Base-by-base conservation (phyloP, 2,329 filamentous ascomycete species). In the Aspergillus ochraceus region DNA sequence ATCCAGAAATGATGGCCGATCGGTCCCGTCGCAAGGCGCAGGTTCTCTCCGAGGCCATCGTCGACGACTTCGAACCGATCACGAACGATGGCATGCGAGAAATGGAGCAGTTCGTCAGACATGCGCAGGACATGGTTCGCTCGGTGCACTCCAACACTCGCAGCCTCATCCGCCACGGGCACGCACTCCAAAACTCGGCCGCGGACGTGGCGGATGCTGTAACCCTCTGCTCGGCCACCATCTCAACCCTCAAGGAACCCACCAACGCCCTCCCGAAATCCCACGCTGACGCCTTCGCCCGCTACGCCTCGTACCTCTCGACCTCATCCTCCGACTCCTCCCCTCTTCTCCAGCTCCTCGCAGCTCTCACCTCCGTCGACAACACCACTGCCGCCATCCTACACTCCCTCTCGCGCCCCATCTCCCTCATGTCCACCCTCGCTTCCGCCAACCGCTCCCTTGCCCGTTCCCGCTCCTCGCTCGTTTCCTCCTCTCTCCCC, bases 61-160 rank as follows among this genome's bases (percentile, higher is more conserved):
- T 87, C 55, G 95, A 99, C 61, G 95, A 99, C 72, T 91, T 91
- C 68, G 88, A 91, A 64, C 93, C 95, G 0, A 83, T 97, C 36
- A 80, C 77, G 55, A 55, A 64, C 19, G 86, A 90, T 62, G 90
- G 95, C 64, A 86, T 94, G 52, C 86, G 88, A 29, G 94, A 97
- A 75, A 92, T 97, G 2, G 94, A 98, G 71, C 88, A 95, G 67
- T 97, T 99, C 75, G 88, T 97, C 55, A 88, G 92, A 55, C 91
- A 97, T 71, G 94, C 94, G 20, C 87, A 92, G 67, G 94, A 98
- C 57, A 93, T 92, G 76, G 88, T 99, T 45, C 88, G 92, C 54
- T 87, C 89, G 64, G 87, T 98, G 60, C 93, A 93, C 69, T 88
- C 90, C 68, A 89, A 91, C 57, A 94, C 90, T 0, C 91, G 90